A percentile compares a stretch with the other conserved stretches of the same genome.
phyloP scores from a whole-genome alignment of 2,329 filamentous ascomycete species.

The Arachnomyces sp. region DNA sequence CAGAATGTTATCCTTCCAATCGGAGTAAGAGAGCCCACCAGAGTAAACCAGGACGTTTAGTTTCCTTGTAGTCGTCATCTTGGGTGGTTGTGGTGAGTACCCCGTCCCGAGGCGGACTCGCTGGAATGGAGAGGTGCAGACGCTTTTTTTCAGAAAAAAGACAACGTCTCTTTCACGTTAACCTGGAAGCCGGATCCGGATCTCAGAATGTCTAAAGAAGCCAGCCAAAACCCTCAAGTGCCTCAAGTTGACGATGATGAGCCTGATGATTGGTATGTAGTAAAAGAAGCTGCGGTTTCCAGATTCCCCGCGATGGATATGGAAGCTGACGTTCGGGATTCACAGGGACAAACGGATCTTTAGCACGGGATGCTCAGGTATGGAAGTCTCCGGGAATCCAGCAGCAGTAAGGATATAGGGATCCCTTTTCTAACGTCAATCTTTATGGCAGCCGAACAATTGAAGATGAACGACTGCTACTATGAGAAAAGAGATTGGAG shows the following conservation, averaged over 20 bases:
- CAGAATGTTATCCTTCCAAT: slow-evolving; percentile 22
- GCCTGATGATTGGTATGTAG: slow-evolving; percentile 80
- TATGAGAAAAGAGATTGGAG: slow-evolving; percentile 96
- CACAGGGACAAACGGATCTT: slow-evolving; percentile 93
- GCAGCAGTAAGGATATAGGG: too few species aligned
- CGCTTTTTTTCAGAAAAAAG: slow-evolving; percentile 3
- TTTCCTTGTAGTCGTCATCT: slow-evolving; percentile 41
- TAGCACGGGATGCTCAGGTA: slow-evolving; percentile 89
- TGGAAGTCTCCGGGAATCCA: slow-evolving; percentile 14
- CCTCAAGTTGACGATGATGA: slow-evolving; percentile 58
- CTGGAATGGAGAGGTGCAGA: not conserved
- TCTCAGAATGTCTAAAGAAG: slow-evolving; percentile 50
- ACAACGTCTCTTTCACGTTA: not conserved
- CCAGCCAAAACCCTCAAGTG: slow-evolving; percentile 35
- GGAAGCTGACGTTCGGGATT: slow-evolving; percentile 1
- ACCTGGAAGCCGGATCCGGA: not conserved
- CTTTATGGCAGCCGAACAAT: slow-evolving; percentile 62
- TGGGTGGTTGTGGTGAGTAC: slow-evolving; percentile 42
- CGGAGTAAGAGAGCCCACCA: slow-evolving; percentile 45
- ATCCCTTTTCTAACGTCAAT: not conserved
- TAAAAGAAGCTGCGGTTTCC: slow-evolving; percentile 7
- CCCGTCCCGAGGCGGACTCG: not conserved
- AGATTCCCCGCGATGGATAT: slow-evolving; percentile 10
- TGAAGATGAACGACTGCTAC: slow-evolving; percentile 88
- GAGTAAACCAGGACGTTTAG: slow-evolving; percentile 93